Evolutionary conservation across 257 asterid species (phyloP).

Genomic region (Anisodus acutangulus): DNA sequence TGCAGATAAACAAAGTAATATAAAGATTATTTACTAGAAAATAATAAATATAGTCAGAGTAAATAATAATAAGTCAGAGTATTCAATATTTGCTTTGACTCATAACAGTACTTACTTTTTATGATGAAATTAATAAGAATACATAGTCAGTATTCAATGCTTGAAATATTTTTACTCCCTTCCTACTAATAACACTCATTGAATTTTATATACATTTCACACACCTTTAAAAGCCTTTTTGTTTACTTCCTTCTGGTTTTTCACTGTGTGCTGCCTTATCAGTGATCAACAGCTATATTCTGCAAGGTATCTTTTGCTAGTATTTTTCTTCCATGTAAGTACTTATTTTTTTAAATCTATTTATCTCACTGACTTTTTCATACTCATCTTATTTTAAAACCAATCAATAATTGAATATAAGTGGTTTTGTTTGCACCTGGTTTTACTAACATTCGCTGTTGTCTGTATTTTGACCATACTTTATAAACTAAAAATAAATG

Average conservation of each 20-base stretch:
- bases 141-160: neutral
- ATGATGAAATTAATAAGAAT: neutral
- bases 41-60: too few species aligned
- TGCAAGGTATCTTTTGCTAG: neutral
- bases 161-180: neutral
- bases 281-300: neutral
- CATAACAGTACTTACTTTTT: neutral
- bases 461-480: neutral
- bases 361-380: neutral
- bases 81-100: too few species aligned
- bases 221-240: neutral
- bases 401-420: neutral
- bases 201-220: too few species aligned
- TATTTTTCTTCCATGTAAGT: neutral
- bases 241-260: neutral
- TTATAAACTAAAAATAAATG: neutral
- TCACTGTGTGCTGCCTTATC: neutral
- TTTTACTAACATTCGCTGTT: neutral
- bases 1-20: neutral
- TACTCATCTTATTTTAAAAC: neutral
- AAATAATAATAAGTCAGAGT: too few species aligned
- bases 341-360: too few species aligned
- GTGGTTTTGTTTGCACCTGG: constrained; percentile 1
- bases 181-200: neutral
- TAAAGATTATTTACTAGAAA: too few species aligned